Conservation (phyloP, 2,329 filamentous ascomycete genomes). For the Neoarthrinium moseri region DNA sequence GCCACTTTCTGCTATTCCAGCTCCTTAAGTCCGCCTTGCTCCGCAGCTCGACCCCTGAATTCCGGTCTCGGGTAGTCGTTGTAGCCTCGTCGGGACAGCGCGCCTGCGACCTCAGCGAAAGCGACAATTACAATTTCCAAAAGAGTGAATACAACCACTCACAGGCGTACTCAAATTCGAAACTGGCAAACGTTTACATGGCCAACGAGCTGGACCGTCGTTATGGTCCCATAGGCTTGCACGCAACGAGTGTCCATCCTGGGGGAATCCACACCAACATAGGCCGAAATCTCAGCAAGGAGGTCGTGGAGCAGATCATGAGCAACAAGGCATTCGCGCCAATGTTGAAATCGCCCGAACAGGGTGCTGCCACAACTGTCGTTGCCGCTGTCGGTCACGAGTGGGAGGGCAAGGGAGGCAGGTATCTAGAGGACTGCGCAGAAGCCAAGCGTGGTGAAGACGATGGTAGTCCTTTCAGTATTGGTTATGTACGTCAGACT, state of each 20-base stretch:
- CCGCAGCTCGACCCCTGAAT: conserved; percentile 19
- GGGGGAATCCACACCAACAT: conserved; percentile 38
- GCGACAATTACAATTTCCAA: conserved; percentile 38
- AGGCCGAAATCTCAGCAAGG: conserved; percentile 12
- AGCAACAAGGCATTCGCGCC: not conserved
- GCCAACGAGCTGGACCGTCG: conserved; percentile 5
- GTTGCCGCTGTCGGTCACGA: conserved; percentile 37
- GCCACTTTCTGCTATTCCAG: conserved; percentile 18
- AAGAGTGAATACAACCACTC: conserved; percentile 32
- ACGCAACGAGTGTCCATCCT: conserved; percentile 35
- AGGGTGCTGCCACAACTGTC: conserved; percentile 44
- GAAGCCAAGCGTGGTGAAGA: not conserved
- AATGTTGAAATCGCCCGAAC: conserved; percentile 27
- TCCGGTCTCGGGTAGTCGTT: conserved; percentile 41
- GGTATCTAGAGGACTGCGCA: conserved; percentile 19
- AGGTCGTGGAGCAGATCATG: conserved; percentile 2
- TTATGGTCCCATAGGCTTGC: not conserved
- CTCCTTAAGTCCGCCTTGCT: conserved; percentile 12
- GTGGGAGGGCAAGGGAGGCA: conserved; percentile 39
- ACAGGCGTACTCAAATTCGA: conserved; percentile 45
- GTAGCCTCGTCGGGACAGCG: conserved; percentile 41
- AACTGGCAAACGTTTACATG: conserved; percentile 43
- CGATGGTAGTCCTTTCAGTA: not conserved
- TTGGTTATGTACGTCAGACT: not conserved
- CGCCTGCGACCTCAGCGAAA: conserved; percentile 22